Base-by-base conservation (phyloP, 2,329 filamentous ascomycete species). In the Ceratocystis papillata region DNA sequence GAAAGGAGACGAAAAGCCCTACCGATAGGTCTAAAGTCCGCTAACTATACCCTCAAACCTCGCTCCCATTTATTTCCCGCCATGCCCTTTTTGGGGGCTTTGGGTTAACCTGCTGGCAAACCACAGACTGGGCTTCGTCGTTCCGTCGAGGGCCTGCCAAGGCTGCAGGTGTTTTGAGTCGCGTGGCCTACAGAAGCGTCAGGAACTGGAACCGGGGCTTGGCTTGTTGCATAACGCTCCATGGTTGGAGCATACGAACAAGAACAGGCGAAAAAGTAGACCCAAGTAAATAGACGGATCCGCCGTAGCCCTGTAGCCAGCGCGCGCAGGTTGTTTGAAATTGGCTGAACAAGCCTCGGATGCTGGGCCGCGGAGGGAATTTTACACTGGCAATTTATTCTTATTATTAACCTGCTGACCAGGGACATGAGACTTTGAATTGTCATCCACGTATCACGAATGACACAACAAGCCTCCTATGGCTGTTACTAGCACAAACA, bases 241-340 rank as follows among this genome's bases (percentile, higher is more conserved):
- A 50, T 50, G 48, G 48, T 50, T 48, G 15, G 20, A n/a, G 46
- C 37, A 15, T 41, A 41, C 37, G 37, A 41, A 48, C 46, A 48
- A 48, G 46, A 48, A n/a, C 17, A 48, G 46, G 46, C 46, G 20
- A 20, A 48, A 41, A 41, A 41, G 37, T 15, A 41, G 37, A 15
- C 37, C 12, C 37, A 4, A 41, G 12, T 41, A 41, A 4, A 41
- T 41, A 15, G 3, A 41, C 10, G 37, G 37, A 41, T 41, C 10
- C 37, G 37, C 3, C 37, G 22, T 25, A 7, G 6, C 53, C 25
- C 28, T 57, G 53, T 57, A 57, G 28, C 37, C 37, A 41, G 37
- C 22, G 53, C 53, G 25, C 53, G 53, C 25, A n/a, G 22, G 53
- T 57, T 33, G 53, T 57, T 57, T 57, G 53, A 57, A 57, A n/a